phyloP scores from a whole-genome alignment of 768 basidiomycete genomes.

The Leccinum arenicola region DNA sequence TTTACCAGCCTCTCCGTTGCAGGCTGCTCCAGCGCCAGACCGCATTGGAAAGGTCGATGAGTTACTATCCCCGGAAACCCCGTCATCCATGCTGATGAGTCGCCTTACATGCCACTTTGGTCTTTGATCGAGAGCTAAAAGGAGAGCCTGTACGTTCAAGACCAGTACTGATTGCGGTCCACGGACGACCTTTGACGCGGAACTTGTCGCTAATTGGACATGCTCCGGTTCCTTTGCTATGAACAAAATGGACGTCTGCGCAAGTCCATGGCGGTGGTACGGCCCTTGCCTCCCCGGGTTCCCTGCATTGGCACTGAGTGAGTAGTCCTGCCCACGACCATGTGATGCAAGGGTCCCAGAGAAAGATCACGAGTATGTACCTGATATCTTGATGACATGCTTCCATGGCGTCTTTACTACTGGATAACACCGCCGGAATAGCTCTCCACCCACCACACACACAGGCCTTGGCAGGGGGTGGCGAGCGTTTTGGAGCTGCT shows the following conservation, averaged over 20 bases:
- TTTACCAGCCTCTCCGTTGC: not conserved
- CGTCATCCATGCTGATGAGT: not conserved
- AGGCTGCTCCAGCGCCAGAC: not conserved
- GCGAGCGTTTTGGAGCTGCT: not conserved
- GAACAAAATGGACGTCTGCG: not conserved
- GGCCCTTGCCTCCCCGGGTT: not conserved
- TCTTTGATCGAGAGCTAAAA: not conserved
- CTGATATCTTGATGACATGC: not conserved
- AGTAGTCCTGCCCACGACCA: not conserved
- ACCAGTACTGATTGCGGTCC: no score
- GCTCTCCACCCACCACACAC: not conserved
- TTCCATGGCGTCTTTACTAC: not conserved
- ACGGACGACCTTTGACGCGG: not conserved
- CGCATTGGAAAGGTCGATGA: not conserved
- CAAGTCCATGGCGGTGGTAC: not conserved
- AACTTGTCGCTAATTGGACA: not conserved
- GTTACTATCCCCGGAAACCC: not conserved
- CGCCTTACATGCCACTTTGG: not conserved
- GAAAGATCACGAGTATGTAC: not conserved
- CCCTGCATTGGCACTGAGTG: not conserved
- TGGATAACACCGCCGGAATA: no score
- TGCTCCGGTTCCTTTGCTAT: not conserved
- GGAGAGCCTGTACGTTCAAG: not conserved
- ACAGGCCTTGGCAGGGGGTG: conserved; percentile 1
- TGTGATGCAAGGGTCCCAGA: not conserved